Percentiles rank a stretch among this genome's conserved stretches.
Conservation (phyloP, 2,329 filamentous ascomycete genomes). For the Metarhizium anisopliae region DNA sequence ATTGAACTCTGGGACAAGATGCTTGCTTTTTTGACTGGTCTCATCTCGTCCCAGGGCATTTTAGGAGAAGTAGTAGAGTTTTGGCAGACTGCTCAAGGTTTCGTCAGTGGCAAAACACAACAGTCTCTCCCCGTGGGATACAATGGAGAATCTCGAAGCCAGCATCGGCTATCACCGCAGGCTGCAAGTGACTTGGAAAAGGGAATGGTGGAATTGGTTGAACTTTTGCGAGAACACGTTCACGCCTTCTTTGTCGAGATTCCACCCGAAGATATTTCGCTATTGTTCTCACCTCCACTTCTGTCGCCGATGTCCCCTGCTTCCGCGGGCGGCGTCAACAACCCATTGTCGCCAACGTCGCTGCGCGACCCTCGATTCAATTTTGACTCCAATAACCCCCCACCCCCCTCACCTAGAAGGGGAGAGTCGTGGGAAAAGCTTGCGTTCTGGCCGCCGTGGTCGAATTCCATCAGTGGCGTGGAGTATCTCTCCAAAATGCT, state of each 20-base stretch:
- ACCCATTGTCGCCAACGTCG: slow-evolving; percentile 41
- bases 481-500: slow-evolving; percentile 81
- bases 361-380: slow-evolving; percentile 67
- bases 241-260: slow-evolving; percentile 77
- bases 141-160: slow-evolving; percentile 69
- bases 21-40: slow-evolving; percentile 58
- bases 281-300: slow-evolving; percentile 74
- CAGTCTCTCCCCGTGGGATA: slow-evolving; percentile 69
- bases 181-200: slow-evolving; percentile 65
- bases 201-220: slow-evolving; percentile 73
- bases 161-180: slow-evolving; percentile 69
- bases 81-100: slow-evolving; percentile 85
- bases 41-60: slow-evolving; percentile 72
- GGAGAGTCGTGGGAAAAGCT: slow-evolving; percentile 89
- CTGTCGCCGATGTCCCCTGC: slow-evolving; percentile 51
- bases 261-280: slow-evolving; percentile 83
- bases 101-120: slow-evolving; percentile 80
- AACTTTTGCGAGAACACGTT: slow-evolving; percentile 70
- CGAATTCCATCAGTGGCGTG: slow-evolving; percentile 86
- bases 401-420: slow-evolving; percentile 64
- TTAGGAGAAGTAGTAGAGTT: slow-evolving; percentile 87
- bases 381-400: slow-evolving; percentile 68
- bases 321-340: slow-evolving; percentile 20
- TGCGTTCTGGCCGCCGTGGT: slow-evolving; percentile 91
- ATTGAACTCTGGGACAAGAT: slow-evolving; percentile 92